Conservation (phyloP, 768 basidiomycete species). For the Boletus vinaceobasis region DNA sequence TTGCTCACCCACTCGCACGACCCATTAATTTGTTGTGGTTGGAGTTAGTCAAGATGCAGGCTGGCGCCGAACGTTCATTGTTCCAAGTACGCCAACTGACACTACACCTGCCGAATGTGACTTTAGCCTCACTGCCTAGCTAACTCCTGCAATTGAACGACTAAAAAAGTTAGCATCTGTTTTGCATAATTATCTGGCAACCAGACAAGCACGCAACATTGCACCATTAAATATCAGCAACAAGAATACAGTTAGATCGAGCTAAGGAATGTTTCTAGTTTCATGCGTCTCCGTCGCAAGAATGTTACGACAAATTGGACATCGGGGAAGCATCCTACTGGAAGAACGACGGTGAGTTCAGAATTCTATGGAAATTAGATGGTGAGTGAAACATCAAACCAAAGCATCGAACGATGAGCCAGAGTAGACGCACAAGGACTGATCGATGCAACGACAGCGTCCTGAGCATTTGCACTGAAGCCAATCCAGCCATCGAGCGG, state of each 20-base stretch:
- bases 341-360: not conserved
- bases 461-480: not conserved
- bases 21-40: too few relatives aligned
- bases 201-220: not conserved
- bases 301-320: not conserved
- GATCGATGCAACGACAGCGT: slow-evolving; percentile 4
- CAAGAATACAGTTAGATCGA: slow-evolving; percentile 11
- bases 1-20: too few relatives aligned
- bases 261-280: slow-evolving; percentile 8
- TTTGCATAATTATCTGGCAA: not conserved
- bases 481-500: slow-evolving; percentile 2
- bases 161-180: not conserved
- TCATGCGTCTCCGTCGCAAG: slow-evolving; percentile 1
- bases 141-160: not conserved
- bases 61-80: too few relatives aligned
- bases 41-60: too few relatives aligned
- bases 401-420: not conserved
- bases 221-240: not conserved
- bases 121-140: too few relatives aligned
- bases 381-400: not conserved
- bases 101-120: too few relatives aligned
- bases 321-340: not conserved
- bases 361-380: slow-evolving; percentile 2
- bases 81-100: too few relatives aligned
- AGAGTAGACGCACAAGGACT: slow-evolving; percentile 15